Evolutionary conservation across 2,329 filamentous ascomycete species (phyloP).

Genomic region (Aureobasidium sp.): DNA sequence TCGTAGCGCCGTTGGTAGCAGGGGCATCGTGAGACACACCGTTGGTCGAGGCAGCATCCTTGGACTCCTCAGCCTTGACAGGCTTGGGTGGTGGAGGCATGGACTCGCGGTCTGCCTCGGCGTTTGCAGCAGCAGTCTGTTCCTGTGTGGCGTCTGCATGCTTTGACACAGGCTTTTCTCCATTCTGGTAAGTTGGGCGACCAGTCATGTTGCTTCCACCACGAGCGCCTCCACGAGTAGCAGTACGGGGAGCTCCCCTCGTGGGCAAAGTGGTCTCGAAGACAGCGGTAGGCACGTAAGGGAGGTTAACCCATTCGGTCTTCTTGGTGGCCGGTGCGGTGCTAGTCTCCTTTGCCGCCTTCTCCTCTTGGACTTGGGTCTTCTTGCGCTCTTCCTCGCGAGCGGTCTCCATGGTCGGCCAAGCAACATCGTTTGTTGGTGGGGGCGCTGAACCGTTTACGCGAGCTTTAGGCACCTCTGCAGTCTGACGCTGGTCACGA

Average conservation of each 20-base stretch:
- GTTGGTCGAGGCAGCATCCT: background rate
- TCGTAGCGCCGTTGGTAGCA: background rate
- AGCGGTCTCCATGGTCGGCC: slow-evolving; percentile 82
- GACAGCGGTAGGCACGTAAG: slow-evolving; percentile 73
- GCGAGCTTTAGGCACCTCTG: background rate
- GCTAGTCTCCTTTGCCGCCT: slow-evolving; percentile 56
- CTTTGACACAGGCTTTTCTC: background rate
- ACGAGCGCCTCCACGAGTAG: slow-evolving; percentile 46
- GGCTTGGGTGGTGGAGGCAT: slow-evolving; percentile 21
- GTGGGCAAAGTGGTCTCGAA: slow-evolving; percentile 73
- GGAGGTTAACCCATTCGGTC: slow-evolving; percentile 76
- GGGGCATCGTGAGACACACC: background rate
- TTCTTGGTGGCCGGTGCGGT: slow-evolving; percentile 50
- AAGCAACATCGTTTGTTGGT: slow-evolving; percentile 66
- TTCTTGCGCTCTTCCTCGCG: slow-evolving; percentile 71
- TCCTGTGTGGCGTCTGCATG: background rate
- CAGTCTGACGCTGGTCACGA: slow-evolving; percentile 2
- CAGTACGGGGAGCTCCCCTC: slow-evolving; percentile 14
- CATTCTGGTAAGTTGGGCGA: slow-evolving; percentile 29
- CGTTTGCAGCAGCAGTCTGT: slow-evolving; percentile 5
- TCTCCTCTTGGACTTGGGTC: slow-evolving; percentile 54
- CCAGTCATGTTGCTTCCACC: slow-evolving; percentile 42
- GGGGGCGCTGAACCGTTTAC: slow-evolving; percentile 36
- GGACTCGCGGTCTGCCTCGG: slow-evolving; percentile 21
- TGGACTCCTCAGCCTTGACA: slow-evolving; percentile 7